Base-by-base conservation (phyloP, 345 rosid genomes). In the Eucalyptus regnans region DNA sequence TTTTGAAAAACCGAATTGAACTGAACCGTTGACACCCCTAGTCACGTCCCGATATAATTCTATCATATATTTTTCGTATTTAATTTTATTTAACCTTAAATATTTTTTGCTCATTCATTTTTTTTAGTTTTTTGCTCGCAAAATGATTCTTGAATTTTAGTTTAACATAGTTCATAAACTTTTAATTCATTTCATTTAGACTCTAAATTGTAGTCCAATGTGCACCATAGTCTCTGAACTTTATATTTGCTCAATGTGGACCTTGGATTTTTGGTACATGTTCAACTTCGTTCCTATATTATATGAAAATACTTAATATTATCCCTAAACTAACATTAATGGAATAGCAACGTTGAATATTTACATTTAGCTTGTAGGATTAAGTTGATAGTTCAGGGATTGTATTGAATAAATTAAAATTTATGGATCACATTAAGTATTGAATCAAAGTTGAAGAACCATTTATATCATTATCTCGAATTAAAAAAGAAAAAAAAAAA, bases 181-280 rank as follows among this genome's bases (percentile, higher is more conserved):
- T 56, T 56, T 56, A 56, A 56, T 56, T 56, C 3, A 0, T 56
- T 9, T 0, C 23, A 56, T 56, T 0, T 56, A 5, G 29, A 22
- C 0, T 22, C 0, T 56, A 0, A 56, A 56, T 56, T 0, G 6
- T 23, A 23, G 0, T 25, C 12, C 6, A 56, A 22, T 56, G 6
- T 10, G 62, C 62, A 56, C 6, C 0, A 25, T 0, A 0, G 62
- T 23, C 13, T 56, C 1, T 23, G 6, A 23, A 23, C 0, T 56
- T 56, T 56, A 22, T 4, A 56, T 9, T 56, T 23, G 0, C 62
- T 56, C 1, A 56, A 56, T 56, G 62, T 23, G 29, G 29, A 22
- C 62, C 6, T 56, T 56, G 3, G 0, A 9, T 9, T 23, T 56
- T 56, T 56, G 6, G 0, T 56, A 23, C 12, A 56, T 56, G 29